phyloP scores from a whole-genome alignment of 768 basidiomycete species.

The Leccinum longicurvipes region DNA sequence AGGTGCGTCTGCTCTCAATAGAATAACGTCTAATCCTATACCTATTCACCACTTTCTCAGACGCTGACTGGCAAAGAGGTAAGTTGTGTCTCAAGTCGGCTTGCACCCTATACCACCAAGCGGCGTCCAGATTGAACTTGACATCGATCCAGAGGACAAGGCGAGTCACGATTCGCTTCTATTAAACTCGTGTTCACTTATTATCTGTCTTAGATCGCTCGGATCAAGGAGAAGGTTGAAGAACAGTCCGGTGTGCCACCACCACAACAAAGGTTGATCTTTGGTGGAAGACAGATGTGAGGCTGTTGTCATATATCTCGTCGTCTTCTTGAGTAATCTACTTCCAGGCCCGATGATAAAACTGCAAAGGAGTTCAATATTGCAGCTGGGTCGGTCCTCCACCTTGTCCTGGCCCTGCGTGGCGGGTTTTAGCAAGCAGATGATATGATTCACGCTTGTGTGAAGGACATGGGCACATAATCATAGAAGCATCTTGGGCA shows the following conservation, averaged over 20 bases:
- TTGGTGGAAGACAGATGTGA: constrained; percentile 89
- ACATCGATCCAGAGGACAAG: constrained; percentile 89
- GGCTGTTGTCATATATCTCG: constrained; percentile 21
- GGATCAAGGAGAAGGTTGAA: constrained; percentile 97
- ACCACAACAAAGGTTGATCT: constrained; percentile 92
- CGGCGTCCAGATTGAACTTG: constrained; percentile 77
- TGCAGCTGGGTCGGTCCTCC: constrained; percentile 80
- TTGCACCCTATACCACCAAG: constrained; percentile 9
- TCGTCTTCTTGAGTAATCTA: background rate
- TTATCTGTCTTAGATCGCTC: constrained; percentile 58
- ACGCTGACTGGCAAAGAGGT: constrained; percentile 94
- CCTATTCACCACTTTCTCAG: background rate
- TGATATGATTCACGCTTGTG: constrained; percentile 7
- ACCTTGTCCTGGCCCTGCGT: constrained; percentile 92
- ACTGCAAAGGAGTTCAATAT: constrained; percentile 82
- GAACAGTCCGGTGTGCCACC: constrained; percentile 98
- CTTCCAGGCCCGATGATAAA: constrained; percentile 83
- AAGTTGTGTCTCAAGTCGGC: constrained; percentile 9
- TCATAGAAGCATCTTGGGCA: constrained; percentile 22
- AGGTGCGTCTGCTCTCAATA: constrained; percentile 8
- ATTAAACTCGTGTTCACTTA: background rate
- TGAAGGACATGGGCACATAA: constrained; percentile 20
- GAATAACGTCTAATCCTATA: background rate
- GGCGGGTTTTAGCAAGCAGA: constrained; percentile 60
- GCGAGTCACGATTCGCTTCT: constrained; percentile 36